Evolutionary conservation across 2,329 filamentous ascomycete genomes (phyloP), one percentile per base, ranked within the genome.

Genomic region (Bipolaris sorokiniana): DNA sequence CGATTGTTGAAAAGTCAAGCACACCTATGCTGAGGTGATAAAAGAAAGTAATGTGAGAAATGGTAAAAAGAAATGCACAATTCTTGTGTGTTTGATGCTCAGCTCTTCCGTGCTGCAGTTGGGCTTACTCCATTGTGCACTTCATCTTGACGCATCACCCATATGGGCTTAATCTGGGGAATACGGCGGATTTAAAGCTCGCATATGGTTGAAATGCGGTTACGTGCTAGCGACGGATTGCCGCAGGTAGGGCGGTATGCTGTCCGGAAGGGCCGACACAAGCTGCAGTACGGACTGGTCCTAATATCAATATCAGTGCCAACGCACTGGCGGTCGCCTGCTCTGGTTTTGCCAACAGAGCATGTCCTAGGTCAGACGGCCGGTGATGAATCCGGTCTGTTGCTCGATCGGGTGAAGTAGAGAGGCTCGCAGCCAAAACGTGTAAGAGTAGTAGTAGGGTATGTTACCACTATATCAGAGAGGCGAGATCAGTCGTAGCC

Each of bases 401-500:
- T 59, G 48, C 44, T 37, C 38, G 13, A 33, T 54, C 20, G 23
- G 45, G 33, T 48, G 50, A 45, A 56, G 51, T 45, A 57, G 51
- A 51, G 53, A 49, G 53, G 53, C 53, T 52, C 53, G 34, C 48
- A 52, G 57, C 59, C 59, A 60, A 62, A 47, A 57, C 54, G 47
- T 56, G 34, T 55, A 33, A 42, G 18, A 18, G 16, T 37, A 20
- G 26, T 54, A 45, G 34, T 49, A 54, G 40, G 36, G 54, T n/a
- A 40, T 20, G 15, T 37, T 28, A 49, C 48, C 42, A 59, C 41
- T 26, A 11, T 47, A 48, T 48, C 40, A 48, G 31, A 42, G 15
- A 51, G 22, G 28, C 48, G 41, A 48, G 55, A 78, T 86, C 83
- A 86, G 74, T 87, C 85, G 69, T 86, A 86, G 31, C 49, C 62